Conservation (phyloP, 2,329 filamentous ascomycete genomes). For the Seiridium unicorne region DNA sequence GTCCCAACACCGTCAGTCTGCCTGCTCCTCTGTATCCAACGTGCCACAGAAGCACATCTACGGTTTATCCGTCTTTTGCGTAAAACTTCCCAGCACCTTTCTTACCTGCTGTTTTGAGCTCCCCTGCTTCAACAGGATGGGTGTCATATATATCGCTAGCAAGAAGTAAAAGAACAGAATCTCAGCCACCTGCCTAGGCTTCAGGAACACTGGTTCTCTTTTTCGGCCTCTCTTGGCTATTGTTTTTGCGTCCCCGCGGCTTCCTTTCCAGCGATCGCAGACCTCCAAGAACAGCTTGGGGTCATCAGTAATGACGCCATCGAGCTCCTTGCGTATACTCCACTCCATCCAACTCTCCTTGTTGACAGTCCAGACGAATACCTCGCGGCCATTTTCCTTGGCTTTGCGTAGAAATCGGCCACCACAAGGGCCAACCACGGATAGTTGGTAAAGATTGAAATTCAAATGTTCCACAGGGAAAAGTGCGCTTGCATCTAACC, state of each 20-base stretch:
- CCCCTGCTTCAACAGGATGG: neutral
- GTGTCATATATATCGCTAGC: neutral
- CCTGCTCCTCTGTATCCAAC: no score
- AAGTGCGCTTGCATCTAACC: slow-evolving; percentile 63
- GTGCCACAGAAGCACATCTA: no score
- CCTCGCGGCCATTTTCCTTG: slow-evolving; percentile 50
- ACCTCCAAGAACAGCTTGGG: slow-evolving; percentile 66
- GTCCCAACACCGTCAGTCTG: no score
- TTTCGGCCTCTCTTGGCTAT: neutral
- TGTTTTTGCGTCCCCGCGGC: neutral
- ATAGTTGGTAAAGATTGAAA: slow-evolving; percentile 74
- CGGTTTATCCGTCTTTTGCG: no score
- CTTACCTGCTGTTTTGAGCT: no score
- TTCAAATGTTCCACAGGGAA: slow-evolving; percentile 64
- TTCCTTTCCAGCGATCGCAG: slow-evolving; percentile 33
- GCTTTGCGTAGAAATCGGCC: slow-evolving; percentile 63
- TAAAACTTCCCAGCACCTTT: no score
- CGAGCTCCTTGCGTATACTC: slow-evolving; percentile 65
- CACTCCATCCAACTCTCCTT: slow-evolving; percentile 76
- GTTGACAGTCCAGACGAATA: slow-evolving; percentile 89
- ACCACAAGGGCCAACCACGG: slow-evolving; percentile 69
- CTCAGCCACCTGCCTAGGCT: neutral
- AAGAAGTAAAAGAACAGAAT: neutral
- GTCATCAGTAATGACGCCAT: slow-evolving; percentile 86
- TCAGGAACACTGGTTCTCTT: neutral